Conservation (phyloP, 495 filamentous ascomycete genomes). For the Xylaria flabelliformis region DNA sequence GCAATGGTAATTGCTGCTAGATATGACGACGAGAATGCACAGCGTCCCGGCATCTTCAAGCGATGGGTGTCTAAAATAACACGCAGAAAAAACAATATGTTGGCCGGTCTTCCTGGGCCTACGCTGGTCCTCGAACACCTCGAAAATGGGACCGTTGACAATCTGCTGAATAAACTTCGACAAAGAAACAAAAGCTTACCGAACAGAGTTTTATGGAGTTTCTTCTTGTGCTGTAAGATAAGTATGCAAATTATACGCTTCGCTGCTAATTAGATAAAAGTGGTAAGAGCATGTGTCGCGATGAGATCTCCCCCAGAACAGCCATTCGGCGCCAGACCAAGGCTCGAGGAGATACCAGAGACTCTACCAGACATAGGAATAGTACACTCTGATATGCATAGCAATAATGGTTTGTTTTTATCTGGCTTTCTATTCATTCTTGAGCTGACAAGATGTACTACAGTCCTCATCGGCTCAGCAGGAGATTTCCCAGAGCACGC, state of each 20-base stretch:
- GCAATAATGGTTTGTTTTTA: background rate
- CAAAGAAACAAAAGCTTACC: background rate
- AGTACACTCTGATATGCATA: slow-evolving; percentile 3
- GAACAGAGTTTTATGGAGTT: slow-evolving; percentile 23
- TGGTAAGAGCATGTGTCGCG: slow-evolving; percentile 22
- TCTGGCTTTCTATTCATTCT: background rate
- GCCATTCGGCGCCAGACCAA: background rate
- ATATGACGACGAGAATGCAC: background rate
- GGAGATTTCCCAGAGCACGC: slow-evolving; percentile 24
- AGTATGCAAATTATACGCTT: background rate
- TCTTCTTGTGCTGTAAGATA: slow-evolving; percentile 23
- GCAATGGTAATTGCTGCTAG: background rate
- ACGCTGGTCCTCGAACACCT: slow-evolving; percentile 21
- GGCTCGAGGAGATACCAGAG: slow-evolving; percentile 1
- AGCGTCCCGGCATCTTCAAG: background rate
- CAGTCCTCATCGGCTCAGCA: slow-evolving; percentile 2
- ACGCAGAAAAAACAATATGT: background rate
- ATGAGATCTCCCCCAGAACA: background rate
- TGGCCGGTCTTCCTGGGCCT: slow-evolving; percentile 13
- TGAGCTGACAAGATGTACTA: background rate
- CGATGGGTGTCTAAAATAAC: background rate
- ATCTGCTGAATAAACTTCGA: background rate
- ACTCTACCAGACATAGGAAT: background rate
- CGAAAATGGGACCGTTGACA: background rate
- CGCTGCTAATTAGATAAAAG: background rate